Base-by-base conservation (phyloP, 768 basidiomycete species). In the Russula vinacea region DNA sequence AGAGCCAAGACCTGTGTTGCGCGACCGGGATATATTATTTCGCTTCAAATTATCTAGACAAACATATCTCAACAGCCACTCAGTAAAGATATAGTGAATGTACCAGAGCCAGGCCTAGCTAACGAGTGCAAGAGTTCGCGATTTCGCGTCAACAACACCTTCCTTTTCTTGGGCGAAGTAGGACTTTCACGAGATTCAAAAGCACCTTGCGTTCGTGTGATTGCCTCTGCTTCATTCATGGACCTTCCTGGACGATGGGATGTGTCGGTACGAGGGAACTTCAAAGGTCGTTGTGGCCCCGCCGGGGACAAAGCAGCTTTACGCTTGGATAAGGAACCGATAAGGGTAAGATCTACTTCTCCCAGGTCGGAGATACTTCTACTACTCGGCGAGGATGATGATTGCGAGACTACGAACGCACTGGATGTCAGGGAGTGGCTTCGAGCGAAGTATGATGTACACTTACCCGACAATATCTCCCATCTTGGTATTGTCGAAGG, bases 391-490 rank as follows among this genome's bases (percentile, higher is more conserved):
- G 63, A 40, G 32, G 63, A 40, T 24, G 40, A 37, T n/a, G 64
- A 55, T 29, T n/a, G 54, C n/a, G 54, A 33, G n/a, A n/a, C 63
- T 64, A 26, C 24, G 29, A 60, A 64, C 45, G 14, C 16, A 49
- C 47, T 50, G 9, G 19, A 42, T 5, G 49, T 61, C 49, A 64
- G 53, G 16, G 22, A 26, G 47, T 39, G 9, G 44, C 22, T 35
- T 40, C 19, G 37, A 7, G 17, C 14, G 10, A 37, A 22, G 22
- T 11, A 8, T 13, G 19, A 33, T 44, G 39, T 17, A 13, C 16
- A 52, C 42, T 52, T 40, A 61, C 64, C 55, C 9, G 26, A 51
- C 49, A 65, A 45, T 29, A 24, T 29, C n/a, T 51, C 64, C 59
- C 49, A 61, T 24, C 33, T 51, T 50, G 59, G 40, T 29, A 44